Conservation (phyloP, 1,284 basidiomycete species). For the Cutaneotrichosporon dermatis region DNA sequence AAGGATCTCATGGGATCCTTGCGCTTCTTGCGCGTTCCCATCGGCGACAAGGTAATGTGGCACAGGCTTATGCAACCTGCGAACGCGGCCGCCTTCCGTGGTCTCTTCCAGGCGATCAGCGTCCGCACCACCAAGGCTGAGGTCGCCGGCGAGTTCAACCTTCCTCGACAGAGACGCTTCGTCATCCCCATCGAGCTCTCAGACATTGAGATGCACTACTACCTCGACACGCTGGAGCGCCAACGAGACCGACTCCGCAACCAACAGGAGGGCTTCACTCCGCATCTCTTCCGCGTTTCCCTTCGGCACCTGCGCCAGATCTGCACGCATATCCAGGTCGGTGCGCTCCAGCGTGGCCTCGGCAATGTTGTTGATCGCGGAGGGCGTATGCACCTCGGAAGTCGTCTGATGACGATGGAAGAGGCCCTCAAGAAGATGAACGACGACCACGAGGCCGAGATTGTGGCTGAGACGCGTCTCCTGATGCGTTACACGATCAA, state of each 20-base stretch:
- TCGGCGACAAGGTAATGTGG: conserved; percentile 58
- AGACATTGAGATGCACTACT: conserved; percentile 69
- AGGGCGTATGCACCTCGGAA: conserved; percentile 53
- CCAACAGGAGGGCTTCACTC: conserved; percentile 63
- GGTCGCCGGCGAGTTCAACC: conserved; percentile 69
- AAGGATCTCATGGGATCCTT: conserved; percentile 63
- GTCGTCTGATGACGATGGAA: conserved; percentile 41
- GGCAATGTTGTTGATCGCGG: conserved; percentile 53
- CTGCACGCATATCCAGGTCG: conserved; percentile 83
- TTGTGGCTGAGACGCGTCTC: conserved; percentile 21
- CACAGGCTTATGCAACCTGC: conserved; percentile 59
- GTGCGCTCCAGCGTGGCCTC: conserved; percentile 54
- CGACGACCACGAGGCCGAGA: conserved; percentile 34
- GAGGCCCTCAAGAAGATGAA: conserved; percentile 44
- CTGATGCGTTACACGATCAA: conserved; percentile 33
- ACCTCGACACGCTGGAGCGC: conserved; percentile 66
- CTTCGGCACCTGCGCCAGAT: conserved; percentile 72
- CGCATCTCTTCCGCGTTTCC: conserved; percentile 54
- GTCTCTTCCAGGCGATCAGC: conserved; percentile 63
- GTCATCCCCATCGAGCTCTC: conserved; percentile 72
- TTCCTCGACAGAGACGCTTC: conserved; percentile 73
- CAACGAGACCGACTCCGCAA: conserved; percentile 58
- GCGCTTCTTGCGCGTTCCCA: conserved; percentile 66
- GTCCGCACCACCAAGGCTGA: conserved; percentile 71
- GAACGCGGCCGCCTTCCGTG: conserved; percentile 62